Percentiles rank a stretch among this genome's conserved stretches.
Evolutionary conservation across 441 rosid genomes (phyloP).

Genomic region (Daphne laureola): DNA sequence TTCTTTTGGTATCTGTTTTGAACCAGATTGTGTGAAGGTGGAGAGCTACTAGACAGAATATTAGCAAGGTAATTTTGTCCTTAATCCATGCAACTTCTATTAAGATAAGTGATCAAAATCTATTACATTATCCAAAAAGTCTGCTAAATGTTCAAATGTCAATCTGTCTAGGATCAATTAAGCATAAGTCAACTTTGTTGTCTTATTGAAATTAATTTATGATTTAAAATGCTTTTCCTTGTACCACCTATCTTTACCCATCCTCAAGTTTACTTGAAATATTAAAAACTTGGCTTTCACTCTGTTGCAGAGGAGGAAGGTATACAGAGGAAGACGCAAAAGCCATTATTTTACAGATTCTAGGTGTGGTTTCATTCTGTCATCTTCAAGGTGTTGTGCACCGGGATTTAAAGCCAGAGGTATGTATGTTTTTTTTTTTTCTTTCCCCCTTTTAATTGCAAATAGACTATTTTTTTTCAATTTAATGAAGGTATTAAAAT

Average conservation of each 20-base stretch:
- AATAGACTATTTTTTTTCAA: too few relatives aligned
- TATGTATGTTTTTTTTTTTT: too few relatives aligned
- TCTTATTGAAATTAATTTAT: background rate
- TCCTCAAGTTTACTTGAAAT: background rate
- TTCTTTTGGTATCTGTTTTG: conserved; percentile 10
- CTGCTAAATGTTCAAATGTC: background rate
- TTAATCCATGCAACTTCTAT: background rate
- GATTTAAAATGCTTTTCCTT: background rate
- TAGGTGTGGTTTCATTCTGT: conserved; percentile 80
- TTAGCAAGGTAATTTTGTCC: conserved; percentile 54
- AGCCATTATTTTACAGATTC: conserved; percentile 66
- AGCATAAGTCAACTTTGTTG: too few relatives aligned
- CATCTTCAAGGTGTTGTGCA: conserved; percentile 98
- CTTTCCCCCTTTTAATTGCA: too few relatives aligned
- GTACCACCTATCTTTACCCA: background rate
- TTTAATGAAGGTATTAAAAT: too few relatives aligned
- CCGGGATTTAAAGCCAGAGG: conserved; percentile 95
- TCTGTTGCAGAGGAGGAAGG: conserved; percentile 66
- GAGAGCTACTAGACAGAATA: conserved; percentile 86
- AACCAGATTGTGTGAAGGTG: conserved; percentile 86
- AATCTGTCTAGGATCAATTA: too few relatives aligned
- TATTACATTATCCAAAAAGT: background rate
- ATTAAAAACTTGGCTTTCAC: conserved; percentile 6
- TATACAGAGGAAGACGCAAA: conserved; percentile 88
- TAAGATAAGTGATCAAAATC: conserved; percentile 5